Evolutionary conservation across 1,284 basidiomycete species (phyloP), one percentile per base, ranked within the genome.

Genomic region (Rhodotorula sp.): DNA sequence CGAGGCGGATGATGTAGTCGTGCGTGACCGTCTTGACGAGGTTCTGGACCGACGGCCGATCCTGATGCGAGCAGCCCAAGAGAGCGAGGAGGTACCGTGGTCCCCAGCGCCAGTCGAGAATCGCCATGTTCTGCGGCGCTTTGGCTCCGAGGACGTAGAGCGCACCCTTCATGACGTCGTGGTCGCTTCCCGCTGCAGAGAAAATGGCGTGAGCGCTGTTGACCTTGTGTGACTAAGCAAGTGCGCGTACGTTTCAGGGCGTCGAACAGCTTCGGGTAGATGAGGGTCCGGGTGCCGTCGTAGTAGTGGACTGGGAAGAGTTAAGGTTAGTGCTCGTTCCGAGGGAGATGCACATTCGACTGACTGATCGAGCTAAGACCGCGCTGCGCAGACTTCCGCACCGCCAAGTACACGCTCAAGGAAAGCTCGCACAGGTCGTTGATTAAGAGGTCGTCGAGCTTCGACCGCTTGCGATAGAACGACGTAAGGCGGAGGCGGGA

Each of bases 151-250:
- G 84, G 34, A 95, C 86, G 80, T 97, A 95, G 29, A 99, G 84
- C 12, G 95, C 95, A 18, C 92, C 92, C 83, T 99, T 99, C 89
- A 97, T 97, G 63, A 90, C 87, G 82, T 98, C 96, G 31, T 94
- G 92, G 78, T 93, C 91, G 71, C 86, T 89, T 8, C 90, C 92
- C 78, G 89, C 73, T 74, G 64, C 43, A 51, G 20, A 16, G 18
- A 15, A 20, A 23, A 23, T 8, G 34, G n/a, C 34, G 23, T 54
- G 26, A 48, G 62, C 51, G 65, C 34, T 48, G 34, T 62, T 52
- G 43, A 66, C 60, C 49, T 20, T 39, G 46, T 10, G 14, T 43
- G 39, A 3, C 39, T 43, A 52, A 39, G 5, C 4, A 15, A 26
- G 16, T 18, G 15, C 39, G 67, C 70, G 51, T 43, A 77, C 77